Conservation (phyloP, 192 early-diverging fungal species). For the Backusella psychrophila region DNA sequence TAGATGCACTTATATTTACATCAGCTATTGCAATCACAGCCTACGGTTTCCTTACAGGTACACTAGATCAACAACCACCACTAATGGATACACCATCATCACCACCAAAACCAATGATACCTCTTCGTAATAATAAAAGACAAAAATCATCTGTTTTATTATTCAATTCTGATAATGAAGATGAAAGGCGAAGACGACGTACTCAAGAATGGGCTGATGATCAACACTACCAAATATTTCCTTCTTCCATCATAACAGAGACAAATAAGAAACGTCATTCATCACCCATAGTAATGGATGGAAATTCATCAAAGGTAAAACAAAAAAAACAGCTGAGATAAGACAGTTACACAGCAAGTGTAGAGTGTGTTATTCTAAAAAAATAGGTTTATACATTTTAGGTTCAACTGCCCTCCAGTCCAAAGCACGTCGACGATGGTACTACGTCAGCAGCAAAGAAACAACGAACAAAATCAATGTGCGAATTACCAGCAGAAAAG, state of each 20-base stretch:
- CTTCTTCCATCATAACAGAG: background rate
- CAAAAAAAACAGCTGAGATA: background rate
- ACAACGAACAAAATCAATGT: slow-evolving; percentile 1
- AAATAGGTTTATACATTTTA: slow-evolving; percentile 3
- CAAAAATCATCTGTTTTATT: background rate
- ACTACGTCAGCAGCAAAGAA: background rate
- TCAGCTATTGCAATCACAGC: slow-evolving; percentile 23
- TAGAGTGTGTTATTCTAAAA: background rate
- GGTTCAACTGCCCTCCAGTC: slow-evolving; percentile 8
- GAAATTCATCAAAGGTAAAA: background rate
- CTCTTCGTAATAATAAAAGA: background rate
- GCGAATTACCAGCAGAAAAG: slow-evolving; percentile 1
- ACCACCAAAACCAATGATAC: background rate
- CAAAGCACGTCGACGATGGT: background rate
- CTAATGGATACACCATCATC: background rate
- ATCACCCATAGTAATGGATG: background rate
- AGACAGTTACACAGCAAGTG: background rate
- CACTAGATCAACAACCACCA: slow-evolving; percentile 8
- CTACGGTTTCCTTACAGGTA: slow-evolving; percentile 12
- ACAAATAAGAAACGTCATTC: background rate
- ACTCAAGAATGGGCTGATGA: slow-evolving; percentile 21
- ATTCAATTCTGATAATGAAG: background rate
- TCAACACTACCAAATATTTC: background rate
- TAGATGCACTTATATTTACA: slow-evolving; percentile 18
- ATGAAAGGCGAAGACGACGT: background rate